Percentiles rank a stretch among this genome's conserved stretches.
phyloP scores from a whole-genome alignment of 2,329 filamentous ascomycete genomes.

The Ampelomyces quisqualis region DNA sequence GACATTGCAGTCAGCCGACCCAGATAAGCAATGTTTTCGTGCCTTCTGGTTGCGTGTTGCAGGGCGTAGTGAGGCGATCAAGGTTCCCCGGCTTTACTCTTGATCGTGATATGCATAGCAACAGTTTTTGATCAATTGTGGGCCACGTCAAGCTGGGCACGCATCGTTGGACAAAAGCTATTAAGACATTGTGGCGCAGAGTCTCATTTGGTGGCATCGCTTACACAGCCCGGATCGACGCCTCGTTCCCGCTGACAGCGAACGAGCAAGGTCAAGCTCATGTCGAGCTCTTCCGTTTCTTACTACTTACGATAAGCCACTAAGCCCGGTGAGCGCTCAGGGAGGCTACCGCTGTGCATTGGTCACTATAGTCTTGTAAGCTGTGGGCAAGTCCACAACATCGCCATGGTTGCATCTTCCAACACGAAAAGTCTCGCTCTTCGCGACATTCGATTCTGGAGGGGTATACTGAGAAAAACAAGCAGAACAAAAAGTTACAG shows the following conservation, averaged over 20 bases:
- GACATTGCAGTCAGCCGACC: background rate
- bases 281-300: background rate
- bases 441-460: background rate
- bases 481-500: background rate
- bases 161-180: conserved; percentile 1
- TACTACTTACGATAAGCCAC: background rate
- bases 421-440: background rate
- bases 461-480: background rate
- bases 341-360: no score
- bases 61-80: conserved; percentile 1
- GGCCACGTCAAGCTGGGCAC: background rate
- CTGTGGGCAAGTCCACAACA: background rate
- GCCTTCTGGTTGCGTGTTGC: background rate
- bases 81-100: background rate
- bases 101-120: conserved; percentile 1
- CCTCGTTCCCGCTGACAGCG: conserved; percentile 1
- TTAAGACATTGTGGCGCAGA: conserved; percentile 2
- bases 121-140: conserved; percentile 1
- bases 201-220: conserved; percentile 1
- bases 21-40: background rate
- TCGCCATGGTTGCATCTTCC: background rate
- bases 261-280: conserved; percentile 1
- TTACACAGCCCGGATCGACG: conserved; percentile 1
- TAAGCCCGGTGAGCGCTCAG: no score
- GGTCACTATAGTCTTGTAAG: background rate